Percentiles rank a stretch among this genome's conserved stretches.
Evolutionary conservation across 2,329 filamentous ascomycete species (phyloP).

Genomic region (Lasiodiplodia sp.): DNA sequence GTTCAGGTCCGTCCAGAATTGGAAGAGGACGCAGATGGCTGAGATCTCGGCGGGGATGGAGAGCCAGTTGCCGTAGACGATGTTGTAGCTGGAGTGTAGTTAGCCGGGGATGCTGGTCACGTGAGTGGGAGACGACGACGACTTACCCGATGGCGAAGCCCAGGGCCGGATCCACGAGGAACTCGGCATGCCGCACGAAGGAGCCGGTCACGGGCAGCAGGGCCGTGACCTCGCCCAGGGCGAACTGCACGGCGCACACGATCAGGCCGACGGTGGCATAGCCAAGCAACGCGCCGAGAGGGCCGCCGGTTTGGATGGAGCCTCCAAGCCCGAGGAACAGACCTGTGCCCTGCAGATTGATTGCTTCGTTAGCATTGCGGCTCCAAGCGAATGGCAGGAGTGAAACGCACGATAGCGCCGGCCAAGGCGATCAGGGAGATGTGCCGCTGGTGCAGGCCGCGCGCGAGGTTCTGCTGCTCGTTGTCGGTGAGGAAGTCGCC

Average conservation of each 20-base stretch:
- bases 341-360: constrained; percentile 34
- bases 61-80: constrained; percentile 39
- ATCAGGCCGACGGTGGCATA: constrained; percentile 60
- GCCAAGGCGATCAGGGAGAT: constrained; percentile 65
- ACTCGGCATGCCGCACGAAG: constrained; percentile 59
- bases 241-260: constrained; percentile 59
- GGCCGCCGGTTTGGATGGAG: constrained; percentile 60
- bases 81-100: constrained; percentile 26
- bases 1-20: constrained; percentile 43
- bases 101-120: neutral
- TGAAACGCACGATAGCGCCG: constrained; percentile 56
- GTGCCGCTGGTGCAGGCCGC: constrained; percentile 59
- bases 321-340: constrained; percentile 62
- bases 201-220: constrained; percentile 60
- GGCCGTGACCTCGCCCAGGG: constrained; percentile 60
- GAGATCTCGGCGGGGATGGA: constrained; percentile 43
- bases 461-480: constrained; percentile 58
- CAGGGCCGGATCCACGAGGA: constrained; percentile 58
- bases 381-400: too few species aligned
- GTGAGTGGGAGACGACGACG: neutral
- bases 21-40: constrained; percentile 40
- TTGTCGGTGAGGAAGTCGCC: constrained; percentile 59
- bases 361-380: neutral
- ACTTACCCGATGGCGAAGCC: constrained; percentile 43
- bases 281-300: constrained; percentile 60